Conservation (phyloP, 2,329 filamentous ascomycete species). For the Fusarium neocosmosporiellum region DNA sequence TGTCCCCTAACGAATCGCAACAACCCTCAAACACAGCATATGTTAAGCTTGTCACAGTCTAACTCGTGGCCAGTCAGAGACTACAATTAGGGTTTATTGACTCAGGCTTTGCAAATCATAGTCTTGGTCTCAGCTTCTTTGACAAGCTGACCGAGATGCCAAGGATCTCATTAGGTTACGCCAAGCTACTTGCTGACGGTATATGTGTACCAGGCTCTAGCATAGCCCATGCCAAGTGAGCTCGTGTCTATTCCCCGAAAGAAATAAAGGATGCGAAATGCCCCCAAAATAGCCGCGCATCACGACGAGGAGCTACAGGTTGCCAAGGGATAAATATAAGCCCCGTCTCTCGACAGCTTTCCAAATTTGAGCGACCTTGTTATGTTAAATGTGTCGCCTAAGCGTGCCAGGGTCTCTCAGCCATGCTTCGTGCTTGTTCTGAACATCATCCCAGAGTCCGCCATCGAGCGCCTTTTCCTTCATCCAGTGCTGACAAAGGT, state of each 20-base stretch:
- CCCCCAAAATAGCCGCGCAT: not conserved
- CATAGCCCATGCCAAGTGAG: not conserved
- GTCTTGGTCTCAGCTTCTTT: not conserved
- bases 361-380: not conserved
- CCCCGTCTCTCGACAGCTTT: not conserved
- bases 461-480: conserved; percentile 4
- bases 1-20: not conserved
- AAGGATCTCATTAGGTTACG: not conserved
- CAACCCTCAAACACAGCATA: not conserved
- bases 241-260: not conserved
- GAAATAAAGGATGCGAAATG: not conserved
- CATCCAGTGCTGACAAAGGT: conserved; percentile 14
- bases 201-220: not conserved
- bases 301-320: not conserved
- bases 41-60: not conserved
- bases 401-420: not conserved
- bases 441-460: conserved; percentile 14
- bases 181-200: not conserved
- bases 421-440: not conserved
- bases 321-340: not conserved
- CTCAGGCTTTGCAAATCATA: not conserved
- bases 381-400: not conserved
- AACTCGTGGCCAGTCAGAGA: not conserved
- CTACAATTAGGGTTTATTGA: not conserved
- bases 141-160: not conserved